Evolutionary conservation across 2,329 filamentous ascomycete species (phyloP).

Genomic region (Penicillium brasilianum): DNA sequence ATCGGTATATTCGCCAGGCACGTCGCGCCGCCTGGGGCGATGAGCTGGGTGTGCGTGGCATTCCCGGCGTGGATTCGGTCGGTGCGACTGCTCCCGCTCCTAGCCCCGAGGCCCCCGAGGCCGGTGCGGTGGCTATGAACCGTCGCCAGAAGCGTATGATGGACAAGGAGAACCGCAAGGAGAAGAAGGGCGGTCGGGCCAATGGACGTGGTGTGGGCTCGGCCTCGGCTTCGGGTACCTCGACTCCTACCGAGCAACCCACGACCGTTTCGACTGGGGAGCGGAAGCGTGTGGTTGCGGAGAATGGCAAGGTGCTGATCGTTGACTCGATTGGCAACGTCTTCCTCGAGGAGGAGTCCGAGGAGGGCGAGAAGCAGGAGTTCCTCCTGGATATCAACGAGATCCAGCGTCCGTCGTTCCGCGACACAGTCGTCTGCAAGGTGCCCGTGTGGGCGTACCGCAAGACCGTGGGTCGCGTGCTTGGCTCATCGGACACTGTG

Average conservation of each 20-base stretch:
- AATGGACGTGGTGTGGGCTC: constrained; percentile 30
- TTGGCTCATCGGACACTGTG: constrained; percentile 28
- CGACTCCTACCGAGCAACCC: constrained; percentile 58
- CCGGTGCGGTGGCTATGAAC: constrained; percentile 69
- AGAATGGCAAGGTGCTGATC: constrained; percentile 93
- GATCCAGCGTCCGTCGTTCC: constrained; percentile 75
- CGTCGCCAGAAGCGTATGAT: constrained; percentile 85
- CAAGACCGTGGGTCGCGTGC: constrained; percentile 42
- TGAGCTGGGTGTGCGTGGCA: constrained; percentile 66
- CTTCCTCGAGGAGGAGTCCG: constrained; percentile 89
- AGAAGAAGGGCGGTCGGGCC: constrained; percentile 57
- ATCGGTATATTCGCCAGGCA: constrained; percentile 89
- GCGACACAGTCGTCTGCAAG: constrained; percentile 80
- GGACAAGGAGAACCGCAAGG: constrained; percentile 77
- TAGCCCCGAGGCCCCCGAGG: constrained; percentile 55
- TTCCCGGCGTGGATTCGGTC: constrained; percentile 67
- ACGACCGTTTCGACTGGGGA: constrained; percentile 62
- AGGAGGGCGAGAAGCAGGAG: constrained; percentile 81
- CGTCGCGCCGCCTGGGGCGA: constrained; percentile 89
- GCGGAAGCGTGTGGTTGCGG: constrained; percentile 85
- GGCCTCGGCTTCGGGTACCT: constrained; percentile 47
- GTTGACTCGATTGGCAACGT: constrained; percentile 93
- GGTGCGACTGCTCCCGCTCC: constrained; percentile 45
- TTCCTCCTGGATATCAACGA: constrained; percentile 89
- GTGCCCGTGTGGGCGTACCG: constrained; percentile 76